Evolutionary conservation across 139 green algal genomes (phyloP).

Genomic region (Haematococcus sp.): DNA sequence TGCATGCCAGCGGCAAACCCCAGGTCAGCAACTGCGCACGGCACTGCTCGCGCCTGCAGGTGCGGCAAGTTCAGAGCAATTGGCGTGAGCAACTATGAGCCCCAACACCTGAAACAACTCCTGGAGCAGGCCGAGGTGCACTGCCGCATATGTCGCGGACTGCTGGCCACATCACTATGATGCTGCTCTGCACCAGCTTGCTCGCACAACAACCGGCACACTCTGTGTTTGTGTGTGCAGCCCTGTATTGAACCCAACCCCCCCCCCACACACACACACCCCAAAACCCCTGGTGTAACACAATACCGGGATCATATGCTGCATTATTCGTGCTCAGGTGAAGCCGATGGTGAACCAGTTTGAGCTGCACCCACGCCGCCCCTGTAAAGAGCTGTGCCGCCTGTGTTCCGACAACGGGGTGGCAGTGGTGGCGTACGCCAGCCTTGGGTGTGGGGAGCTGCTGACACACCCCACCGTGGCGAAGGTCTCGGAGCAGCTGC

Average conservation of each 20-base stretch:
- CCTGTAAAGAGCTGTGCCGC: slow-evolving; percentile 16
- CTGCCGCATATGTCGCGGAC: too few relatives aligned
- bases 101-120: slow-evolving; percentile 53
- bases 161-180: too few relatives aligned
- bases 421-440: slow-evolving; percentile 48
- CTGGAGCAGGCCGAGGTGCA: slow-evolving; percentile 26
- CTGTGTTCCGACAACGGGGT: slow-evolving; percentile 25
- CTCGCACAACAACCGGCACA: too few relatives aligned
- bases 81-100: slow-evolving; percentile 71
- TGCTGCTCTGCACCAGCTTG: too few relatives aligned
- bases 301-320: too few relatives aligned
- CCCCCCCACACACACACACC: too few relatives aligned
- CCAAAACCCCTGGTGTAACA: too few relatives aligned
- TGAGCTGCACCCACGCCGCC: slow-evolving; percentile 41
- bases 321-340: too few relatives aligned
- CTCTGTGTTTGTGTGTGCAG: too few relatives aligned
- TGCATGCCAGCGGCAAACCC: too few relatives aligned
- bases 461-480: slow-evolving; percentile 38
- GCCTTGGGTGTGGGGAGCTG: slow-evolving; percentile 49
- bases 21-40: too few relatives aligned
- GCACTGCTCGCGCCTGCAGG: neutral
- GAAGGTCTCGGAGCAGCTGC: slow-evolving; percentile 17
- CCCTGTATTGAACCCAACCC: too few relatives aligned
- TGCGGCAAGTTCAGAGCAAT: slow-evolving; percentile 50
- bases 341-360: slow-evolving; percentile 49